Conservation (phyloP, 179 eudicot species). For the Beta lomatogona region DNA sequence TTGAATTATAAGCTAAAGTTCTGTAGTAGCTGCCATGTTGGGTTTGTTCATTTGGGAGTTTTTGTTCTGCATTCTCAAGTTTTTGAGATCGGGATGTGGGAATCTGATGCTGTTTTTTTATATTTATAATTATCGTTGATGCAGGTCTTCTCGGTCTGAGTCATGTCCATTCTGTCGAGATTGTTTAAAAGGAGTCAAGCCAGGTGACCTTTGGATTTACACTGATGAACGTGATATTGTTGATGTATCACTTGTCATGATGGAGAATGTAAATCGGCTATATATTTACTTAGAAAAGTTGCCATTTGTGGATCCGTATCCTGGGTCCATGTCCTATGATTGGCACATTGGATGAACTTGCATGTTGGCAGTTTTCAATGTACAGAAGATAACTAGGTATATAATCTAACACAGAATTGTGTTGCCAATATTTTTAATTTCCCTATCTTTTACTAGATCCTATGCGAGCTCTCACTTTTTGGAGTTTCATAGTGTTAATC, state of each 20-base stretch:
- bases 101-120: constrained; percentile 2
- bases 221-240: constrained; percentile 31
- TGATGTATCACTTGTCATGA: constrained; percentile 32
- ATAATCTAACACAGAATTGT: constrained; percentile 4
- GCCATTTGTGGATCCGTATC: constrained; percentile 32
- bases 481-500: not conserved
- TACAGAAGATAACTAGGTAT: constrained; percentile 20
- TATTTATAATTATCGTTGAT: not conserved
- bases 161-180: constrained; percentile 41
- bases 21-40: not conserved
- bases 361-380: constrained; percentile 19
- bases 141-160: constrained; percentile 33
- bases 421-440: constrained; percentile 1
- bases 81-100: not conserved
- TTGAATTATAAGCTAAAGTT: not conserved
- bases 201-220: constrained; percentile 38
- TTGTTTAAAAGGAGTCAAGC: constrained; percentile 23
- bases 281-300: constrained; percentile 30
- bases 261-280: constrained; percentile 31
- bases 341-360: constrained; percentile 25
- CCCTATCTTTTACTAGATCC: not conserved
- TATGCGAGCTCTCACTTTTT: not conserved
- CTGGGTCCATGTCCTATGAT: constrained; percentile 16
- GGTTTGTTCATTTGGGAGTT: not conserved
- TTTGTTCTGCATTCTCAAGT: not conserved